phyloP scores from a whole-genome alignment of 2,329 filamentous ascomycete species.

The Sphaerulina vaccinii region DNA sequence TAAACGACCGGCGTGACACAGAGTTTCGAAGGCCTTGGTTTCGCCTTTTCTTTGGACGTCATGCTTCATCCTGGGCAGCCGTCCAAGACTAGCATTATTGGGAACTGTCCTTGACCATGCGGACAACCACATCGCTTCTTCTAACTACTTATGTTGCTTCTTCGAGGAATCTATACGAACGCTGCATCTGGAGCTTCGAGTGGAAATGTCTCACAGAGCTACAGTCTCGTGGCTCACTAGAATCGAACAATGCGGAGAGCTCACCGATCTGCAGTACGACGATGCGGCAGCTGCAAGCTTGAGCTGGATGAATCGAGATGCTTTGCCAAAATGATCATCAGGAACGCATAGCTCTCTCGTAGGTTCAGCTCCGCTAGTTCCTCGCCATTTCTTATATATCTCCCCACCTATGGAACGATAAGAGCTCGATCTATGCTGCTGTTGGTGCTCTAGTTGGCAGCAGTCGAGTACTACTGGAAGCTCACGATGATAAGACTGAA shows the following conservation, averaged over 20 bases:
- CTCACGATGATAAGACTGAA: neutral
- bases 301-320: conserved; percentile 10
- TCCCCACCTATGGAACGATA: too few relatives aligned
- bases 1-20: conserved; percentile 3
- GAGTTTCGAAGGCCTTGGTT: conserved; percentile 1
- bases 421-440: too few relatives aligned
- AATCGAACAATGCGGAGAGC: too few relatives aligned
- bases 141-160: neutral
- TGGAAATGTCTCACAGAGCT: neutral
- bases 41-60: conserved; percentile 9
- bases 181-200: neutral
- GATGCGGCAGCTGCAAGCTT: conserved; percentile 7
- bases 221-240: neutral
- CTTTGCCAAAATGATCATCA: conserved; percentile 8
- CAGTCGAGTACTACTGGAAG: neutral
- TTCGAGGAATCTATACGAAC: neutral
- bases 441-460: too few relatives aligned
- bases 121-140: neutral
- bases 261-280: neutral
- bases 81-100: neutral
- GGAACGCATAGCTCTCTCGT: conserved; percentile 1
- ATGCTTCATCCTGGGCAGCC: conserved; percentile 1
- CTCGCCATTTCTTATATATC: conserved; percentile 5
- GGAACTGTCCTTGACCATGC: neutral
- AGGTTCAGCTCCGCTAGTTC: conserved; percentile 15